phyloP scores from a whole-genome alignment of 768 basidiomycete genomes.

The Agaricus blazei region DNA sequence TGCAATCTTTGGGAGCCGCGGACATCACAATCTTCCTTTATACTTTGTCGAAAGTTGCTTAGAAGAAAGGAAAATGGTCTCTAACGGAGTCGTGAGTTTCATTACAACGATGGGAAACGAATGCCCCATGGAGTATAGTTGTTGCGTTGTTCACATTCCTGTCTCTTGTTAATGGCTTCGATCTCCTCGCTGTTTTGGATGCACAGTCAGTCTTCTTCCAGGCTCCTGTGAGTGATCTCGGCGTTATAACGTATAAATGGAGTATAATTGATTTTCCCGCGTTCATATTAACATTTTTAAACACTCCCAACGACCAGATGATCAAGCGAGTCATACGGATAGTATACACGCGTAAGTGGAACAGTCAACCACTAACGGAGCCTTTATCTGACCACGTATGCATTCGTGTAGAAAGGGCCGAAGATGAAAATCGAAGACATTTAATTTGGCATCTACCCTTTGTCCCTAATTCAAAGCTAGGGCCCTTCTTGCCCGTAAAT shows the following conservation, averaged over 20 bases:
- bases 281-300: conserved; percentile 5
- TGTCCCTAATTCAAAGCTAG: conserved; percentile 4
- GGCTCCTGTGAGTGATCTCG: not conserved
- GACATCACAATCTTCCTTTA: not conserved
- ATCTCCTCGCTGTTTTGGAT: conserved; percentile 3
- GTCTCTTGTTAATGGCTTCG: conserved; percentile 1
- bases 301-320: not conserved
- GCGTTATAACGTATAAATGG: conserved; percentile 1
- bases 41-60: not conserved
- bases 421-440: not conserved
- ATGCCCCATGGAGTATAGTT: not conserved
- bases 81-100: not conserved
- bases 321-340: not conserved
- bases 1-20: not conserved
- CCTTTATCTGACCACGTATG: not conserved
- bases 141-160: not conserved
- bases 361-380: not conserved
- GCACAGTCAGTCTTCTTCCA: not conserved
- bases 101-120: too few species aligned
- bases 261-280: not conserved
- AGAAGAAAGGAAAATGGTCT: not conserved
- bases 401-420: not conserved
- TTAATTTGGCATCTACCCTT: conserved; percentile 2
- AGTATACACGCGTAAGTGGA: not conserved
- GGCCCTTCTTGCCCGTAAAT: not conserved